Evolutionary conservation across 345 rosid species (phyloP).

Genomic region (Eucalyptus decipiens): DNA sequence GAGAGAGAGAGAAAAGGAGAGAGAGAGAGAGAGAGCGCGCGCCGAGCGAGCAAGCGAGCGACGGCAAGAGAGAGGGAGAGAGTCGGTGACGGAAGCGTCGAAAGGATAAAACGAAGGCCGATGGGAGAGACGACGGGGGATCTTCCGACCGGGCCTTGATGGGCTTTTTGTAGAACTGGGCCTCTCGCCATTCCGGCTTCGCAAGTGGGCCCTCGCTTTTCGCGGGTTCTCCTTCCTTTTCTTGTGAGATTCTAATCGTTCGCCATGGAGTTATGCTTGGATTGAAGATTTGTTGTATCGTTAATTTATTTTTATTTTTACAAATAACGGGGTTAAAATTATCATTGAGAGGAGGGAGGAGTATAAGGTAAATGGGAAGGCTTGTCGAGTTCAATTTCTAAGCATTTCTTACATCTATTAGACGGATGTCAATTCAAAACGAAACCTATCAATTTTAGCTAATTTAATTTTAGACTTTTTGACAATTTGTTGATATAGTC

Average conservation of each 20-base stretch:
- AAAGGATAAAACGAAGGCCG: not conserved
- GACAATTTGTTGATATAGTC: not conserved
- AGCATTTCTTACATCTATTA: not conserved
- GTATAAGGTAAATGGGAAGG: not conserved
- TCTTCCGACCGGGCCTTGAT: not conserved
- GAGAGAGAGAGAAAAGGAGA: not conserved
- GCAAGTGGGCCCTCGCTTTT: not conserved
- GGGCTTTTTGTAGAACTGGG: not conserved
- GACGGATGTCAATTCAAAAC: accelerated
- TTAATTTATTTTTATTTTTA: not conserved
- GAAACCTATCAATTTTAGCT: not conserved
- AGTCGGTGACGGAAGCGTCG: not conserved
- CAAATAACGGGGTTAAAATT: not conserved
- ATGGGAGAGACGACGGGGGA: not conserved
- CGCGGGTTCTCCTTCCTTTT: not conserved
- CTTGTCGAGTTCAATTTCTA: not conserved
- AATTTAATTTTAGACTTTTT: not conserved
- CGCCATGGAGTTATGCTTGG: not conserved
- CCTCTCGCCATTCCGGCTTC: not conserved
- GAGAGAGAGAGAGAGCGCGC: not conserved
- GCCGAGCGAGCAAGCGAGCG: not conserved
- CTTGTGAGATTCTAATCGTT: not conserved
- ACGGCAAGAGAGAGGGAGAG: not conserved
- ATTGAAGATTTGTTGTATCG: not conserved
- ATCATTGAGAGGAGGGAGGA: not conserved